phyloP scores from a whole-genome alignment of 257 asterid genomes.

The Solanum chilense region DNA sequence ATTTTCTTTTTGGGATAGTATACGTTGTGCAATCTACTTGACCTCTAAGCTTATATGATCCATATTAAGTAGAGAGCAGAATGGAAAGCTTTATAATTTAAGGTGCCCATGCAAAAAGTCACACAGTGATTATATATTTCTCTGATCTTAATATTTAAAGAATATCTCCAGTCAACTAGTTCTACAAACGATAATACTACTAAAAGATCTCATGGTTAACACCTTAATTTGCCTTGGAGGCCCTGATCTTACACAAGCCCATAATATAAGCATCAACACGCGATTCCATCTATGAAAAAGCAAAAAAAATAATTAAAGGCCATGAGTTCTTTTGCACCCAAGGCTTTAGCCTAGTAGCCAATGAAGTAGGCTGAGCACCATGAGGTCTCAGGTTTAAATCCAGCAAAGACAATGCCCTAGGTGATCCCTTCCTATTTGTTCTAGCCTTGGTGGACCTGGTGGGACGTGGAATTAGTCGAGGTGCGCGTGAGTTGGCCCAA shows the following conservation, averaged over 20 bases:
- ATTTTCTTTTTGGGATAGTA: not conserved
- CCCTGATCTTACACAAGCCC: not conserved
- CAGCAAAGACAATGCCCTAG: not conserved
- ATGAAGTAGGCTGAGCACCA: not conserved
- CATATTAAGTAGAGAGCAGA: not conserved
- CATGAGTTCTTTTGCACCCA: not conserved
- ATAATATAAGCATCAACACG: not conserved
- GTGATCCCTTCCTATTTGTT: not conserved
- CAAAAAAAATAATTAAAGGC: not conserved
- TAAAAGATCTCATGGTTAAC: not conserved
- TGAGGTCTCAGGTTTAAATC: not conserved
- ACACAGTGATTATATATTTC: not conserved
- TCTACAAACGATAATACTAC: not conserved
- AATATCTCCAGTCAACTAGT: not conserved
- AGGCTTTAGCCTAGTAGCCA: not conserved
- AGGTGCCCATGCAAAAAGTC: not conserved
- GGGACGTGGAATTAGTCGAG: not conserved
- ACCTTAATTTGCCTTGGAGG: not conserved
- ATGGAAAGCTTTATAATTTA: not conserved
- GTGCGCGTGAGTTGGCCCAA: not conserved
- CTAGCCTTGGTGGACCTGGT: not conserved
- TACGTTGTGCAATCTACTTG: not conserved
- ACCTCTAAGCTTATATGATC: not conserved
- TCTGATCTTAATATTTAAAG: not conserved
- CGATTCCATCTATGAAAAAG: not conserved